Evolutionary conservation across 169 alveolate genomes (phyloP).

Genomic region (Theileria orientalis): DNA sequence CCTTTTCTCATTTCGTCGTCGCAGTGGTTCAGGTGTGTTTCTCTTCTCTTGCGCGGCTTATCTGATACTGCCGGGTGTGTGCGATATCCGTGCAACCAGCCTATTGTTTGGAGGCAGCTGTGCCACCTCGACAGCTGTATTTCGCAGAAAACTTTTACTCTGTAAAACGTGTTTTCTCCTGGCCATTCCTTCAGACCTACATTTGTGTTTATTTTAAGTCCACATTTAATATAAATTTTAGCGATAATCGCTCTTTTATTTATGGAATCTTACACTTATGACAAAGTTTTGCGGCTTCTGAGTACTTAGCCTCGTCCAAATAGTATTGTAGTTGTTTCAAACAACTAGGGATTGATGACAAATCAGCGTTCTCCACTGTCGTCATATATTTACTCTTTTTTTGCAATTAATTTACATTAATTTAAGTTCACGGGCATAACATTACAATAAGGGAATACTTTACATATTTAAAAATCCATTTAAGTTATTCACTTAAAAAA

Average conservation of each 20-base stretch:
- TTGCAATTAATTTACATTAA: not conserved
- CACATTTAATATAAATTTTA: not conserved
- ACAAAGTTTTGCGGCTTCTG: slow-evolving; percentile 45
- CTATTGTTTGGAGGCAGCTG: slow-evolving; percentile 58
- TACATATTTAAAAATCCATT: not conserved
- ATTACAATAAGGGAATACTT: not conserved
- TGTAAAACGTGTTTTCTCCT: slow-evolving; percentile 44
- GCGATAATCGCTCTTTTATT: too few species aligned
- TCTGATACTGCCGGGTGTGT: slow-evolving; percentile 29
- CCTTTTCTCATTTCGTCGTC: not conserved
- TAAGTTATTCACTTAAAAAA: not conserved
- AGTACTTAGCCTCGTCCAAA: slow-evolving; percentile 32
- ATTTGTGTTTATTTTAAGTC: not conserved
- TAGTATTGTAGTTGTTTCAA: slow-evolving; percentile 9
- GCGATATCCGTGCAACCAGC: slow-evolving; percentile 46
- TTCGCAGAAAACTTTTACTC: slow-evolving; percentile 55
- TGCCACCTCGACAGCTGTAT: slow-evolving; percentile 60
- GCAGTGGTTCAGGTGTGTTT: not conserved
- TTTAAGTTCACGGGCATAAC: not conserved
- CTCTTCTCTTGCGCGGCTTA: not conserved
- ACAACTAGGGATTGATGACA: slow-evolving; percentile 9
- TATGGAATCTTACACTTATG: slow-evolving; percentile 16
- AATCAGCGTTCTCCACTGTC: slow-evolving; percentile 3
- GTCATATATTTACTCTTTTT: slow-evolving; percentile 3
- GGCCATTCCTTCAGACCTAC: slow-evolving; percentile 23